Conservation (phyloP, 108 stramenopile genomes). For the Ochromonas danica region DNA sequence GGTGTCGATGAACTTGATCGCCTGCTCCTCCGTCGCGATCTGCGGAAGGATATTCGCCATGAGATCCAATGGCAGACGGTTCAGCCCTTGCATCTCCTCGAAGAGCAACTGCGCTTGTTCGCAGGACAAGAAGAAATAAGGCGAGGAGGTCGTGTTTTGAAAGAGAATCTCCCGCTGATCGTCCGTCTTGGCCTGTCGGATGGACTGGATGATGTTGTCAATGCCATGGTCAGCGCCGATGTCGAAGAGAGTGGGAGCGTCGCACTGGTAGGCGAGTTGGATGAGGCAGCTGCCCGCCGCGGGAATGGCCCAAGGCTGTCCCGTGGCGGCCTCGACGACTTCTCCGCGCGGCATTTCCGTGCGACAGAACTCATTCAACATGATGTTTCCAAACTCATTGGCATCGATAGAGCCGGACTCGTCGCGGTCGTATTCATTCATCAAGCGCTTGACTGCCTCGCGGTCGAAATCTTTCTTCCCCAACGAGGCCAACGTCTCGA, state of each 20-base stretch:
- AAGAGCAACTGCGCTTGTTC: constrained; percentile 27
- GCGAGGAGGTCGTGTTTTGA: constrained; percentile 29
- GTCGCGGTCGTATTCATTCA: constrained; percentile 22
- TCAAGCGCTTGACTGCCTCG: not conserved
- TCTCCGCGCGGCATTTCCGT: constrained; percentile 31
- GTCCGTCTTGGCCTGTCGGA: constrained; percentile 6
- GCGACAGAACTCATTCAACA: constrained; percentile 34
- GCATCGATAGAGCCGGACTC: constrained; percentile 23
- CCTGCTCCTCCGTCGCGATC: constrained; percentile 17
- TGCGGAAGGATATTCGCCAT: constrained; percentile 25
- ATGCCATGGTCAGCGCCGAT: constrained; percentile 29
- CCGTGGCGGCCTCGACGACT: constrained; percentile 11
- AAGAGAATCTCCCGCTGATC: constrained; percentile 30
- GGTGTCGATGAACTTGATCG: constrained; percentile 18
- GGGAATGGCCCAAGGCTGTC: constrained; percentile 27
- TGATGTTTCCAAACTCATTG: constrained; percentile 33
- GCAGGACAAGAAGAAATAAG: constrained; percentile 34
- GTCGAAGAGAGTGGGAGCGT: not conserved
- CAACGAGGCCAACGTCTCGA: constrained; percentile 10
- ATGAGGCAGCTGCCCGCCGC: not conserved
- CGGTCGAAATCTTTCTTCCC: constrained; percentile 10
- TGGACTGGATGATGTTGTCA: constrained; percentile 24
- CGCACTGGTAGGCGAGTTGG: constrained; percentile 24
- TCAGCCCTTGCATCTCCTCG: constrained; percentile 3
- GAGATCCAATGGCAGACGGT: constrained; percentile 2